Evolutionary conservation across 2,329 filamentous ascomycete genomes (phyloP), one percentile per base, ranked within the genome.

Genomic region (Neocucurbitaria cava): DNA sequence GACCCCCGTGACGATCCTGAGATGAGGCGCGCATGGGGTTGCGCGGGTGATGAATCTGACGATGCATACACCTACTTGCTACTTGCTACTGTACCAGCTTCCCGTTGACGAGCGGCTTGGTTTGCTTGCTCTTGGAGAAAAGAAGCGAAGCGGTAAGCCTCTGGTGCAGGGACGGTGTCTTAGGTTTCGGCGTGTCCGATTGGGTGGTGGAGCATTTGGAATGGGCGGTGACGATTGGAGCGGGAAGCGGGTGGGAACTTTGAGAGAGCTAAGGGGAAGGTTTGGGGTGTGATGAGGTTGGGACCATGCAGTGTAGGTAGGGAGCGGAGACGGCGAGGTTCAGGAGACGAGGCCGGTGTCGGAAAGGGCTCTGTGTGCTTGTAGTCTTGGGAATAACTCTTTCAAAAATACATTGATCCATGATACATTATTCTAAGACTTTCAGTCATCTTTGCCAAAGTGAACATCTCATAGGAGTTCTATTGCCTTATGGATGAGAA

Each of bases 181-280:
- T 28, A 20, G 41, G 24, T 17, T 18, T 43, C 41, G 41, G 41
- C 41, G n/a, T 43, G 41, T 24, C 41, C 41, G 41, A 43, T 43
- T 43, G 41, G 41, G 41, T 18, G 11, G 17, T 18, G 13, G 10
- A 15, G 13, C 8, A n/a, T 40, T 5, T 40, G 21, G 18, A 18
- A 9, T 18, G n/a, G 13, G 20, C 11, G 38, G 21, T 8, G 15
- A 24, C 21, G 36, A 39, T n/a, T 7, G 18, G 23, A 3, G 18
- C 36, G 20, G 38, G 38, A 23, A 40, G 4, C 3, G 21, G 20
- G n/a, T n/a, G n/a, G 24, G 5, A 24, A 40, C 11, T 40, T 40
- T 18, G n/a, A 9, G n/a, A 7, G n/a, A 24, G 21, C 11, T 3
- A 24, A 11, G 21, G 38, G 23, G 17, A 21, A 11, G n/a, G 20